These are phyloP conservation scores for Stropharia rugosoannulata DNA, from an alignment of 768 basidiomycete genomes.

Conservation along the genomic window DNA sequence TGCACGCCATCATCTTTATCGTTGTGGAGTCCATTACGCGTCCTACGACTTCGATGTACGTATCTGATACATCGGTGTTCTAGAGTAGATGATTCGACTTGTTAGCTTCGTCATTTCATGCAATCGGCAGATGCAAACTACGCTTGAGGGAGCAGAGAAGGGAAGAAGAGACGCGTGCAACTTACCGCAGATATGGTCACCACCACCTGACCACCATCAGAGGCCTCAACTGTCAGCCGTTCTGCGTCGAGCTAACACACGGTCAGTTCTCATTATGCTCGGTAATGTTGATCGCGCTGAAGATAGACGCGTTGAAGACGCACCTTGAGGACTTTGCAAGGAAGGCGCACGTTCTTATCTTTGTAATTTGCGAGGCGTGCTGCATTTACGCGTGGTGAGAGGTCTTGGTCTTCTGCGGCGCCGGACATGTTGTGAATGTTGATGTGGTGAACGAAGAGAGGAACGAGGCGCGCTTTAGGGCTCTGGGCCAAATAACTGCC, in stretches of 20 bases:
- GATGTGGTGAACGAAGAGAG: background rate
- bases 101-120: background rate
- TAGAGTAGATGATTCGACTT: conserved; percentile 10
- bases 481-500: no score
- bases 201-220: conserved; percentile 64
- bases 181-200: conserved; percentile 42
- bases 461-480: no score
- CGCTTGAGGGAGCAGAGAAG: background rate
- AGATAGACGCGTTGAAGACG: conserved; percentile 4
- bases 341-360: conserved; percentile 57
- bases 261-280: background rate
- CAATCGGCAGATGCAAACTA: background rate
- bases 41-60: conserved; percentile 70
- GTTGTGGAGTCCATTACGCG: conserved; percentile 52
- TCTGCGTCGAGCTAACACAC: conserved; percentile 38
- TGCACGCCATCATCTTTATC: conserved; percentile 52
- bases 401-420: conserved; percentile 10
- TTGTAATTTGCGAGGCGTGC: conserved; percentile 50
- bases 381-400: conserved; percentile 58
- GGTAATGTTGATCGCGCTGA: background rate
- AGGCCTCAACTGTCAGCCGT: conserved; percentile 56
- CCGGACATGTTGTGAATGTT: conserved; percentile 13
- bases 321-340: conserved; percentile 51
- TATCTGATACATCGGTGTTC: conserved; percentile 46
- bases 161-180: background rate